phyloP scores from a whole-genome alignment of 2,329 filamentous ascomycete species.

The Aspergillus ochraceoroseus region DNA sequence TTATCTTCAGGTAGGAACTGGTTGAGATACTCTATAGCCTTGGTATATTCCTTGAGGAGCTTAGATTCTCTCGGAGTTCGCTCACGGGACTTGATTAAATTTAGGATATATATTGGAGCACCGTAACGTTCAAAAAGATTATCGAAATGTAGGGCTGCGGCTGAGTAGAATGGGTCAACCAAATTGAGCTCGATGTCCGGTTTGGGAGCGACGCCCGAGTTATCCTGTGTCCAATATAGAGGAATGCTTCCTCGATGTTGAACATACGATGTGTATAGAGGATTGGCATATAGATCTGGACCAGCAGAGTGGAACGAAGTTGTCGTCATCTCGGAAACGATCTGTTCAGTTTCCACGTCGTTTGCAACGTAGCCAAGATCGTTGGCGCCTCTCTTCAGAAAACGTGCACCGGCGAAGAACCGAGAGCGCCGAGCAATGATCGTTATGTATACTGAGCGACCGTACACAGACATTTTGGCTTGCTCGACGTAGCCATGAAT shows the following conservation, averaged over 20 bases:
- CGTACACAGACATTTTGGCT: constrained; percentile 77
- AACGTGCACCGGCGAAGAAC: constrained; percentile 89
- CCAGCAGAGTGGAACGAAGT: constrained; percentile 94
- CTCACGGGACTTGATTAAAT: constrained; percentile 85
- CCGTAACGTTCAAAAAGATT: constrained; percentile 91
- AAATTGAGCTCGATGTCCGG: constrained; percentile 93
- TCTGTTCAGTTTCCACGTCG: constrained; percentile 97
- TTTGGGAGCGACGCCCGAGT: constrained; percentile 88
- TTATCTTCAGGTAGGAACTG: constrained; percentile 80
- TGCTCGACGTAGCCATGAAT: constrained; percentile 97
- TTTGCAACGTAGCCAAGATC: constrained; percentile 95
- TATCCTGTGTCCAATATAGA: constrained; percentile 95
- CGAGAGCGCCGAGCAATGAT: constrained; percentile 88
- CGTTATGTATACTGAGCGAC: constrained; percentile 82
- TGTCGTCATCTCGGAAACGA: constrained; percentile 88
- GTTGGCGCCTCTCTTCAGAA: constrained; percentile 90
- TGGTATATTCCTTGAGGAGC: constrained; percentile 77
- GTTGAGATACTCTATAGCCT: constrained; percentile 85
- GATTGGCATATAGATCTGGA: constrained; percentile 76
- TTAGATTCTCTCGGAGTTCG: constrained; percentile 88
- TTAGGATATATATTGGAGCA: constrained; percentile 83
- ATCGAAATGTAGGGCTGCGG: constrained; percentile 90
- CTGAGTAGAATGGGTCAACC: constrained; percentile 92
- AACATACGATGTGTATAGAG: constrained; percentile 91
- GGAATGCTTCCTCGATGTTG: constrained; percentile 97